Evolutionary conservation across 371 early-diverging fungal species (phyloP).

Genomic region (Mucor indicus): DNA sequence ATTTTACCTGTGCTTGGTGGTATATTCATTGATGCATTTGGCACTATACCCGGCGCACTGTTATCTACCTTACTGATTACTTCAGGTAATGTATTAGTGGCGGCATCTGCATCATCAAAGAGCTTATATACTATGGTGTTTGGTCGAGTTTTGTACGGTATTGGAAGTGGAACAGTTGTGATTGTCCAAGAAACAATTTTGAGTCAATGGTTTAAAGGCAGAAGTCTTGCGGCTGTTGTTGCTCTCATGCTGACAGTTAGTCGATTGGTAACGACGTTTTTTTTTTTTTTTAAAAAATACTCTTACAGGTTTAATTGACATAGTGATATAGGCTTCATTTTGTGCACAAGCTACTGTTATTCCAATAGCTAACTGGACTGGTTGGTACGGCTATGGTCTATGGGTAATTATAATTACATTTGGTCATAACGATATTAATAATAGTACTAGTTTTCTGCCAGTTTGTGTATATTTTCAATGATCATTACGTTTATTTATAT

Average conservation of each 20-base stretch:
- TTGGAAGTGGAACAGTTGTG: slow-evolving; percentile 69
- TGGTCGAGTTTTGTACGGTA: slow-evolving; percentile 70
- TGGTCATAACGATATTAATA: not conserved
- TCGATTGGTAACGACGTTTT: slow-evolving; percentile 42
- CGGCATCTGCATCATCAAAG: slow-evolving; percentile 50
- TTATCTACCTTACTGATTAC: slow-evolving; percentile 60
- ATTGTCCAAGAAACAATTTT: slow-evolving; percentile 72
- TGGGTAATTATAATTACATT: slow-evolving; percentile 46
- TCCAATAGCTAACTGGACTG: slow-evolving; percentile 58
- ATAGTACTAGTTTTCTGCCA: slow-evolving; percentile 44
- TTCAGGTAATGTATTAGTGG: slow-evolving; percentile 59
- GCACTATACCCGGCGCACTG: slow-evolving; percentile 62
- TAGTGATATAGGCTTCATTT: slow-evolving; percentile 44
- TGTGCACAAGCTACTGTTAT: slow-evolving; percentile 65
- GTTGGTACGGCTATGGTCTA: slow-evolving; percentile 70
- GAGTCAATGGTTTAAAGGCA: slow-evolving; percentile 71
- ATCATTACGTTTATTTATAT: slow-evolving; percentile 62
- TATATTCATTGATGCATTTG: slow-evolving; percentile 69
- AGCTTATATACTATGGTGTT: slow-evolving; percentile 60
- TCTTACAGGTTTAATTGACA: too few relatives aligned
- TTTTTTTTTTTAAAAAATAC: too few relatives aligned
- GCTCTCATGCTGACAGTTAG: slow-evolving; percentile 68
- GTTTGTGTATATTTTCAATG: slow-evolving; percentile 61
- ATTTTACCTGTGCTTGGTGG: slow-evolving; percentile 71
- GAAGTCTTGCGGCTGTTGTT: slow-evolving; percentile 59